Percentiles rank a stretch among this genome's conserved stretches.
Evolutionary conservation across 2,329 filamentous ascomycete genomes (phyloP).

Genomic region (Myotisia sp.): DNA sequence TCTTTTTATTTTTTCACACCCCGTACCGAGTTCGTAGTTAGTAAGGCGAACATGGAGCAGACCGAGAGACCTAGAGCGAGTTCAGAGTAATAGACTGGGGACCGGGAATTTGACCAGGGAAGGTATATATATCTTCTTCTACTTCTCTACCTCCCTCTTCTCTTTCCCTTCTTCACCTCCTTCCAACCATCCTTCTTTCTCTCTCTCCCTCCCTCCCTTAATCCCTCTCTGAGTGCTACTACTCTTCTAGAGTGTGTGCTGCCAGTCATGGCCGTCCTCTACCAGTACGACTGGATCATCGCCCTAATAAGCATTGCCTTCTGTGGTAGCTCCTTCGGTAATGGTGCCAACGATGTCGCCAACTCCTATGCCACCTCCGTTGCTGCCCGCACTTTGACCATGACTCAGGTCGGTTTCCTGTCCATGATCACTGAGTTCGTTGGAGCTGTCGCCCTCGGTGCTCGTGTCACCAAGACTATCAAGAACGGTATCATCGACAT

Average conservation of each 20-base stretch:
- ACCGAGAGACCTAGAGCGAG: too few species aligned
- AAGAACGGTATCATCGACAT: constrained; percentile 32
- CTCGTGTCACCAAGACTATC: constrained; percentile 32
- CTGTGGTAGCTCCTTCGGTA: constrained; percentile 23
- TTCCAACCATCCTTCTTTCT: not conserved
- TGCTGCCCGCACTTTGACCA: constrained; percentile 38
- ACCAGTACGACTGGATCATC: constrained; percentile 28
- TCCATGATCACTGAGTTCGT: constrained; percentile 38
- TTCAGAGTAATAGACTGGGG: too few species aligned
- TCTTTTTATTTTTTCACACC: too few species aligned
- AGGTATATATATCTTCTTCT: not conserved
- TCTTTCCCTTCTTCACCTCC: too few species aligned
- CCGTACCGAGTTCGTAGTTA: too few species aligned
- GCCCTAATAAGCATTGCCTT: constrained; percentile 28
- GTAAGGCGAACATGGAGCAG: too few species aligned
- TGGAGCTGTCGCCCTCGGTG: constrained; percentile 39
- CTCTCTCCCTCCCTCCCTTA: not conserved
- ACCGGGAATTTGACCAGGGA: too few species aligned
- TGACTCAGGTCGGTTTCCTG: constrained; percentile 39
- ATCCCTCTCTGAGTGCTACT: not conserved
- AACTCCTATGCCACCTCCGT: constrained; percentile 42
- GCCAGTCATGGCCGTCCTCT: constrained; percentile 11
- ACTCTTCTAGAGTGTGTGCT: not conserved
- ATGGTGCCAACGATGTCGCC: constrained; percentile 38
- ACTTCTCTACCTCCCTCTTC: not conserved